Evolutionary conservation across 352 stramenopile genomes (phyloP).

Genomic region (Phytophthora pinifolia): DNA sequence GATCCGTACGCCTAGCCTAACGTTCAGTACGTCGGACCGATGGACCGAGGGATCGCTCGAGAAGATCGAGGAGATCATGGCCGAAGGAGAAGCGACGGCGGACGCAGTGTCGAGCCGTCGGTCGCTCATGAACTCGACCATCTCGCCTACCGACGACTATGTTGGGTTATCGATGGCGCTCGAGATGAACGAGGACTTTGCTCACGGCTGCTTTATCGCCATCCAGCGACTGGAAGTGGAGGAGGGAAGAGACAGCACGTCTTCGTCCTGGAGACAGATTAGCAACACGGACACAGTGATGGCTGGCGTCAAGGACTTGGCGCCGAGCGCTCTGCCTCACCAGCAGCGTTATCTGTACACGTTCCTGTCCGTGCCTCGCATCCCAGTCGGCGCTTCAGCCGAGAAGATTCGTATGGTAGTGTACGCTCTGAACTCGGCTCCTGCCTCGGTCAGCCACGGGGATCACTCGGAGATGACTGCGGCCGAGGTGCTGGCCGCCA

Average conservation of each 20-base stretch:
- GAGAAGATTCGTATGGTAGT: slow-evolving; percentile 81
- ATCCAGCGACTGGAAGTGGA: slow-evolving; percentile 66
- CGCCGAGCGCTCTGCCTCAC: slow-evolving; percentile 16
- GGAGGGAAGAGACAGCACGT: slow-evolving; percentile 26
- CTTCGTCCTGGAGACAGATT: slow-evolving; percentile 66
- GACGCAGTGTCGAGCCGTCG: slow-evolving; percentile 25
- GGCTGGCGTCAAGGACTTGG: slow-evolving; percentile 54
- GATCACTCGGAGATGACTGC: slow-evolving; percentile 81
- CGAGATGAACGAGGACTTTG: slow-evolving; percentile 80
- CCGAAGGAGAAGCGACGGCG: slow-evolving; percentile 29
- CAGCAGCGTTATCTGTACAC: slow-evolving; percentile 70
- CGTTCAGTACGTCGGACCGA: slow-evolving; percentile 64
- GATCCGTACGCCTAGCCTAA: slow-evolving; percentile 79
- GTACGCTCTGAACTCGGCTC: slow-evolving; percentile 52
- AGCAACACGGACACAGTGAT: slow-evolving; percentile 83
- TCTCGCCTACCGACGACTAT: slow-evolving; percentile 51
- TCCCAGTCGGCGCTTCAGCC: slow-evolving; percentile 51
- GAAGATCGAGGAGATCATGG: slow-evolving; percentile 48
- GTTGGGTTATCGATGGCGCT: slow-evolving; percentile 83
- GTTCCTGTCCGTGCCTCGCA: slow-evolving; percentile 81
- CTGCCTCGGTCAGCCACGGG: slow-evolving; percentile 42
- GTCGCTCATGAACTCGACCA: slow-evolving; percentile 35
- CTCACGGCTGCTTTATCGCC: slow-evolving; percentile 73
- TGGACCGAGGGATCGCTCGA: slow-evolving; percentile 53
- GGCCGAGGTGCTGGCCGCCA: slow-evolving; percentile 63